phyloP scores from a whole-genome alignment of 768 basidiomycete species.

The Dioszegia hungarica region DNA sequence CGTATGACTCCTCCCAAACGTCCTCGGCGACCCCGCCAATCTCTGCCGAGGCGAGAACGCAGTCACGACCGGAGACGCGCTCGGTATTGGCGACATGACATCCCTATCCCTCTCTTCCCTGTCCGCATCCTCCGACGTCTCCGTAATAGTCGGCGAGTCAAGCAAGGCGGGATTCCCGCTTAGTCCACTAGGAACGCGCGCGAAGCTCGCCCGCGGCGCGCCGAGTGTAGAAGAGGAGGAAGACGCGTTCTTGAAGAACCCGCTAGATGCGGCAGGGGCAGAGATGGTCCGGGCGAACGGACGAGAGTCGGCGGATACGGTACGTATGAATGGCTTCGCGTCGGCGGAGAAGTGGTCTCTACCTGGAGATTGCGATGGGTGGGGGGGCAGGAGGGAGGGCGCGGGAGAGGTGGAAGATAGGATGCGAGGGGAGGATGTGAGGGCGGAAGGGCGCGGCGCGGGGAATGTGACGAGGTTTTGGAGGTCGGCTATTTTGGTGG shows the following conservation, averaged over 20 bases:
- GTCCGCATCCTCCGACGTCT: conserved; percentile 12
- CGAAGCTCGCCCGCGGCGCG: neutral
- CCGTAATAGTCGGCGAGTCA: conserved; percentile 18
- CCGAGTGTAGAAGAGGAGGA: neutral
- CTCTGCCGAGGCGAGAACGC: neutral
- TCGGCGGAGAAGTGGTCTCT: conserved; percentile 22
- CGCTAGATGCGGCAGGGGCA: conserved; percentile 23
- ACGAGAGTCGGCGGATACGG: conserved; percentile 24
- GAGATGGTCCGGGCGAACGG: conserved; percentile 25
- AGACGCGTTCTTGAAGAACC: neutral
- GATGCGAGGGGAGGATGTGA: conserved; percentile 9
- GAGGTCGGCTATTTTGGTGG: conserved; percentile 39
- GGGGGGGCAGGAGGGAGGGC: conserved; percentile 1
- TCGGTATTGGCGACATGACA: neutral
- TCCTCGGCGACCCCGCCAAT: neutral
- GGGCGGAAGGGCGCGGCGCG: conserved; percentile 6
- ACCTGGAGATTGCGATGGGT: conserved; percentile 19
- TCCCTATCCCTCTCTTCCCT: neutral
- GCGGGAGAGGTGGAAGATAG: conserved; percentile 6
- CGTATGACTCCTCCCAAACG: conserved; percentile 24
- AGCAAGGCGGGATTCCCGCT: conserved; percentile 1
- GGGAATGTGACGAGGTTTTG: conserved; percentile 41
- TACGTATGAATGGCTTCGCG: too few relatives aligned
- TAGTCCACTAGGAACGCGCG: conserved; percentile 19
- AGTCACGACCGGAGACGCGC: neutral